Base-by-base conservation (phyloP, 768 basidiomycete species). In the Hysterangium stoloniferum region DNA sequence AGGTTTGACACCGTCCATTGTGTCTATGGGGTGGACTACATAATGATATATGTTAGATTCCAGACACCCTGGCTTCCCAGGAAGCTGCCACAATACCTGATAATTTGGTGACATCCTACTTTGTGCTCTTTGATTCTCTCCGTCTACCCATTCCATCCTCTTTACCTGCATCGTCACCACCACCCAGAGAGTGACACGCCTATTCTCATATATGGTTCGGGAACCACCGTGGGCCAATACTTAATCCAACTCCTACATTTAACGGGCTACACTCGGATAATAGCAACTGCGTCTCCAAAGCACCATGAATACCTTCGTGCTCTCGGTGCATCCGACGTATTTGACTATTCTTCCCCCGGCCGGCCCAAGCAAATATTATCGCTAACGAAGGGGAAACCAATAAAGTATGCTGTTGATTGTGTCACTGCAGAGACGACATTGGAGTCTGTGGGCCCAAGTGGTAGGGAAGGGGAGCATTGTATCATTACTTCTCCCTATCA, bases 401-500 rank as follows among this genome's bases (percentile, higher is more conserved):
- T 71, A 2, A 38, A 55, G 28, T 52, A 67, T n/a, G 68, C 63
- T 13, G 36, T 74, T 40, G 71, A 74, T 55, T 67, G 66, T 48
- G 65, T 74, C 45, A 56, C 69, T n/a, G 59, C 71, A 0, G 62
- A 66, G 37, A 55, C 53, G 4, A 72, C 71, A 0, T 41, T 78
- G 47, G 61, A 55, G 3, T 59, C 59, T 13, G 60, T 78, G 15
- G n/a, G 60, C 68, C 2, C 60, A 68, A 27, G 58, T 75, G 4
- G 60, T 74, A 24, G 64, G 63, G 41, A 58, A 70, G 4, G 50
- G 54, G n/a, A 73, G 69, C 29, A 69, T 58, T 28, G 62, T 74
- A 4, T 75, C 75, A 2, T 47, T 75, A 15, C 60, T 78, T 22
- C 50, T 75, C 40, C 76, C 77, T 1, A 59, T 77, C 42, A 79